Evolutionary conservation across 192 early-diverging fungal genomes (phyloP), one percentile per base, ranked within the genome.

Genomic region (Rhizoclosmatium globosum): DNA sequence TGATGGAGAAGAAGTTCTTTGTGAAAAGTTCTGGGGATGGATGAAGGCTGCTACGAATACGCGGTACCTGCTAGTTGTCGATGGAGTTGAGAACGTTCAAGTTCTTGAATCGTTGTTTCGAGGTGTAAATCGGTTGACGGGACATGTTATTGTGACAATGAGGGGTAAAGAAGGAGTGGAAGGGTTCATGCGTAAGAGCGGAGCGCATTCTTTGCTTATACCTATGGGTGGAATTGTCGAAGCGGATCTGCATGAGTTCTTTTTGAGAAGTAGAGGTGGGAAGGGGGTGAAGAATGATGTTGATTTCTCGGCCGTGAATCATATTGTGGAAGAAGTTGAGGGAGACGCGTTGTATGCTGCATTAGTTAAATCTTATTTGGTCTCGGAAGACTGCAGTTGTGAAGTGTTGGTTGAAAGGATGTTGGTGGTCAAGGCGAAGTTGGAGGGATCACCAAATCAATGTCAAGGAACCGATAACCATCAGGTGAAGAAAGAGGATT

Each of bases 131-230:
- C 21, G 41, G n/a, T 43, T 59, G 7, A 9, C 31, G 7, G 59
- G 44, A 2, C 72, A 74, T 62, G 41, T 74, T 21, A 7, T 74
- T n/a, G n/a, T 74, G 19, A 74, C 72, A 15, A 62, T 64, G 58
- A 48, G 39, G 44, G n/a, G 15, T 11, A 11, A 62, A 23, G 23
- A 15, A 4, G 72, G 60, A 41, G 38, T 48, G 6, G 38, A 13
- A 39, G 56, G 41, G 59, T 46, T 68, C 21, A 6, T 21, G 43
- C 4, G 46, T 9, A 68, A 68, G 43, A 17, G 61, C 21, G 13
- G 39, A 41, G 66, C 31, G 19, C 42, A 68, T 19, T 15, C 66
- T 17, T 6, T 45, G 39, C n/a, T 74, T 9, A 43, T 74, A 11
- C 72, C 72, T 4, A 64, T 74, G 38, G 72, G 59, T 9, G 7